Evolutionary conservation across 495 filamentous ascomycete genomes (phyloP).

Genomic region (Neurospora sp.): DNA sequence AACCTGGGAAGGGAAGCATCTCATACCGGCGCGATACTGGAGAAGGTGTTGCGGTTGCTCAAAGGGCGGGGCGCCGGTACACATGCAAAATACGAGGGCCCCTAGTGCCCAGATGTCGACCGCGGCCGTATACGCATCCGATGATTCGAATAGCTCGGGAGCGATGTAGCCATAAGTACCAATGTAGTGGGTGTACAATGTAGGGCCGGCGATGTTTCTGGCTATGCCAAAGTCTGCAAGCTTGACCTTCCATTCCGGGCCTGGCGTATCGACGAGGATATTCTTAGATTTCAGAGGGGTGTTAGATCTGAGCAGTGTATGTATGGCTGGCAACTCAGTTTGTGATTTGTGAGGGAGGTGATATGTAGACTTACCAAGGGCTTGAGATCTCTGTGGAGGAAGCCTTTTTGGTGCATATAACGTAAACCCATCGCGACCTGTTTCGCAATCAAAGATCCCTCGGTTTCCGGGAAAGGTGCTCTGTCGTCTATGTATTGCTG

Average conservation of each 20-base stretch:
- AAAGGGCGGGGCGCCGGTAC: not conserved
- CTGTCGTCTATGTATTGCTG: slow-evolving; percentile 9
- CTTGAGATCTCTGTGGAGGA: slow-evolving; percentile 43
- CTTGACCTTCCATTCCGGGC: slow-evolving; percentile 35
- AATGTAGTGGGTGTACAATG: slow-evolving; percentile 2
- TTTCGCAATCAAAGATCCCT: slow-evolving; percentile 23
- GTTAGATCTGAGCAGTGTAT: not conserved
- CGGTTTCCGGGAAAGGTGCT: slow-evolving; percentile 17
- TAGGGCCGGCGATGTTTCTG: slow-evolving; percentile 7
- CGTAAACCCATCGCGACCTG: slow-evolving; percentile 37
- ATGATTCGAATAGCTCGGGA: slow-evolving; percentile 4
- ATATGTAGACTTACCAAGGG: slow-evolving; percentile 11
- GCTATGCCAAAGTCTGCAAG: slow-evolving; percentile 44
- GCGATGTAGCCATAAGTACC: slow-evolving; percentile 10
- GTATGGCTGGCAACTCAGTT: not conserved
- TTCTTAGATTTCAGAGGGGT: slow-evolving; percentile 6
- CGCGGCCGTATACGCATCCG: not conserved
- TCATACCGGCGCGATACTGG: not conserved
- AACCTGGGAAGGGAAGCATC: not conserved
- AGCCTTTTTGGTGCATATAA: slow-evolving; percentile 39
- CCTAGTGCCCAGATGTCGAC: slow-evolving; percentile 15
- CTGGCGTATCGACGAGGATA: slow-evolving; percentile 6
- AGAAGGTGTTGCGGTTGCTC: not conserved
- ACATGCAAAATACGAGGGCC: not conserved
- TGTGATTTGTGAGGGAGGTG: not conserved